Evolutionary conservation across 768 basidiomycete genomes (phyloP).

Genomic region (Pleurotus citrinopileatus): DNA sequence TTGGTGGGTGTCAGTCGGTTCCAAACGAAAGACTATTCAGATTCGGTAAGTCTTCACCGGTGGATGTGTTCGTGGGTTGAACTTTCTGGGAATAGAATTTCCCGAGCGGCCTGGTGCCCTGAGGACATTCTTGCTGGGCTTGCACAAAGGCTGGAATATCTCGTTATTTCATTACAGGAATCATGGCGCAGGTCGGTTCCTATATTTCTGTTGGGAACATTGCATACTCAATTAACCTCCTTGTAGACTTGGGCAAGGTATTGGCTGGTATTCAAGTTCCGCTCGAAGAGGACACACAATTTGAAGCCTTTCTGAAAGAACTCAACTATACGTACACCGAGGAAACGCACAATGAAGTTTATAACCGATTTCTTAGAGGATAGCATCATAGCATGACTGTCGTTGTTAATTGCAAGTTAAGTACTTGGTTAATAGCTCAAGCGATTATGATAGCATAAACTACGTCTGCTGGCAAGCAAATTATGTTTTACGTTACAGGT

Average conservation of each 20-base stretch:
- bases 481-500: slow-evolving; percentile 12
- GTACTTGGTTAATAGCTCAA: slow-evolving; percentile 2
- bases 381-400: slow-evolving; percentile 14
- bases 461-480: background rate
- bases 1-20: slow-evolving; percentile 80
- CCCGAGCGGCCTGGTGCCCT: slow-evolving; percentile 93
- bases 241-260: slow-evolving; percentile 84
- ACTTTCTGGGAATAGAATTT: slow-evolving; percentile 62
- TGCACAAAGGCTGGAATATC: slow-evolving; percentile 90
- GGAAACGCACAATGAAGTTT: slow-evolving; percentile 88
- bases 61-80: background rate
- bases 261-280: slow-evolving; percentile 94
- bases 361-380: slow-evolving; percentile 64
- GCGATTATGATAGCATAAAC: slow-evolving; percentile 7
- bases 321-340: slow-evolving; percentile 90
- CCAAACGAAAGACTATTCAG: slow-evolving; percentile 86
- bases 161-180: slow-evolving; percentile 98
- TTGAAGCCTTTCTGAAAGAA: slow-evolving; percentile 70
- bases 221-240: slow-evolving; percentile 8
- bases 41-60: slow-evolving; percentile 65
- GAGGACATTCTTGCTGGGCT: slow-evolving; percentile 81
- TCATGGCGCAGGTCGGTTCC: slow-evolving; percentile 79
- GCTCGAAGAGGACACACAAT: slow-evolving; percentile 57
- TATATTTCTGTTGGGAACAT: background rate
- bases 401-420: slow-evolving; percentile 1